These are phyloP conservation scores for Wakefieldia striispora DNA, from an alignment of 768 basidiomycete species.

Conservation along the genomic window DNA sequence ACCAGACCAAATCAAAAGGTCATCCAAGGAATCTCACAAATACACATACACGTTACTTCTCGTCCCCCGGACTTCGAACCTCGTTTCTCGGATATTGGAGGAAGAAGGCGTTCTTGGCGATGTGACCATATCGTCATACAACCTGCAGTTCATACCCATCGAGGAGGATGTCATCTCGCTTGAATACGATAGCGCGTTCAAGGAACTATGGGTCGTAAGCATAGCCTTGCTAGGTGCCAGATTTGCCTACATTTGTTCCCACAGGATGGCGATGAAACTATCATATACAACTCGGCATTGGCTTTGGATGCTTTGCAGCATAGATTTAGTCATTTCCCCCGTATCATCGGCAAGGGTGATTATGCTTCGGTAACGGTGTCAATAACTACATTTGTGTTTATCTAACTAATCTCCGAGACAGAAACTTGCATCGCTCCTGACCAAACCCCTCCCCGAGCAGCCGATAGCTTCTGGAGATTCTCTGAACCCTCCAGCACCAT, in stretches of 20 bases:
- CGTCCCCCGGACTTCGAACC: constrained; percentile 82
- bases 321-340: constrained; percentile 85
- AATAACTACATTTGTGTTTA: neutral
- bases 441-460: constrained; percentile 52
- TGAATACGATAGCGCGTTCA: constrained; percentile 82
- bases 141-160: constrained; percentile 90
- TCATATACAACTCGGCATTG: constrained; percentile 85
- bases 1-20: constrained; percentile 88
- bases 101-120: constrained; percentile 99
- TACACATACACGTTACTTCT: constrained; percentile 85
- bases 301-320: constrained; percentile 82
- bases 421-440: constrained; percentile 75
- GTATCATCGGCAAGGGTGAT: constrained; percentile 92
- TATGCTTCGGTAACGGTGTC: constrained; percentile 59
- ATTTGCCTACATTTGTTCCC: neutral
- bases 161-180: constrained; percentile 92
- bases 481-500: constrained; percentile 49
- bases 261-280: constrained; percentile 91
- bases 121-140: constrained; percentile 80
- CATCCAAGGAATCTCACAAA: constrained; percentile 66
- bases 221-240: neutral
- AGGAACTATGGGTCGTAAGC: constrained; percentile 88
- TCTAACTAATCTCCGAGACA: constrained; percentile 31
- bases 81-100: constrained; percentile 84
- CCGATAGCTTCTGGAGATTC: constrained; percentile 38